These are phyloP conservation scores for Botryotinia globosa DNA, from an alignment of 2,329 filamentous ascomycete species.

Conservation along the genomic window DNA sequence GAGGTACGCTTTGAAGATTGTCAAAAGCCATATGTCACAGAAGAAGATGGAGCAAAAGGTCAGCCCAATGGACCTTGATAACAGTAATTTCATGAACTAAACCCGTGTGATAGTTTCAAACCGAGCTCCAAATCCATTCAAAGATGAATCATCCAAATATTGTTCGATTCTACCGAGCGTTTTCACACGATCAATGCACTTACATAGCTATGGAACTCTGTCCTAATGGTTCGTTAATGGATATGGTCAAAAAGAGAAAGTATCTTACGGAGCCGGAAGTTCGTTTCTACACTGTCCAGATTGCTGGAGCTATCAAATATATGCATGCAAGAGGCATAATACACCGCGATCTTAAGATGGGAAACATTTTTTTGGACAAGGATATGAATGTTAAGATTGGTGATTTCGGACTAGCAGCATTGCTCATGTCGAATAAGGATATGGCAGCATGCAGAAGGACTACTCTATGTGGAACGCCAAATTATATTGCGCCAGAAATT, in stretches of 20 bases:
- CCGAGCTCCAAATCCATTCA: slow-evolving; percentile 94
- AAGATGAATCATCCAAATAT: slow-evolving; percentile 97
- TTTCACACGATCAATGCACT: slow-evolving; percentile 83
- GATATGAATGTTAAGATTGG: slow-evolving; percentile 98
- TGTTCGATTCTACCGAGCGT: slow-evolving; percentile 91
- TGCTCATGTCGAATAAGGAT: slow-evolving; percentile 88
- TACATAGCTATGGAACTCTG: slow-evolving; percentile 94
- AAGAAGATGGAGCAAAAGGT: slow-evolving; percentile 82
- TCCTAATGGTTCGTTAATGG: slow-evolving; percentile 93
- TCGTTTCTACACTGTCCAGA: slow-evolving; percentile 88
- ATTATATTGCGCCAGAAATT: slow-evolving; percentile 97
- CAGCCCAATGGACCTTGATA: slow-evolving; percentile 21
- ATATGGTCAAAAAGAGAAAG: slow-evolving; percentile 92
- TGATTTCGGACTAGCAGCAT: slow-evolving; percentile 90
- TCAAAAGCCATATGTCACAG: slow-evolving; percentile 75
- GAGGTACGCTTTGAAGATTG: slow-evolving; percentile 75
- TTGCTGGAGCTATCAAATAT: slow-evolving; percentile 96
- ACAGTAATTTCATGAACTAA: slow-evolving; percentile 9
- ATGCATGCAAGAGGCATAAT: slow-evolving; percentile 95
- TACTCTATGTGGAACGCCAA: slow-evolving; percentile 93
- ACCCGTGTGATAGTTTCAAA: slow-evolving; percentile 56
- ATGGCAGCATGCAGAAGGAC: slow-evolving; percentile 78
- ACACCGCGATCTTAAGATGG: slow-evolving; percentile 95
- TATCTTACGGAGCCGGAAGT: slow-evolving; percentile 92
- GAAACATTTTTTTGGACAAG: slow-evolving; percentile 91